Evolutionary conservation across 495 filamentous ascomycete species (phyloP).

Genomic region (Friedmanniomyces simplex): DNA sequence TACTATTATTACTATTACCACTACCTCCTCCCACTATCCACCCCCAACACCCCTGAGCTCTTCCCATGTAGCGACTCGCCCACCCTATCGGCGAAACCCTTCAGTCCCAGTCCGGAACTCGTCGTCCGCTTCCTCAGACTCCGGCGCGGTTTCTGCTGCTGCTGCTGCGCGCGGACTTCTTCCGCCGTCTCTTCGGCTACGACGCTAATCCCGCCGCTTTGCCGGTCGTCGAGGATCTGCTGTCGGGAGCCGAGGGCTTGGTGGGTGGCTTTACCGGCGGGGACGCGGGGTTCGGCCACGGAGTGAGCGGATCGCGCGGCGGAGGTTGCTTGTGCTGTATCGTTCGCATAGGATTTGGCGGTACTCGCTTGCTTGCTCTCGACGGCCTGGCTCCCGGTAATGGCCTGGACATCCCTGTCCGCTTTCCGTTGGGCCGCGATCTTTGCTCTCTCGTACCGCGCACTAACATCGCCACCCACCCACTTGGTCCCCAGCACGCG

Average conservation of each 20-base stretch:
- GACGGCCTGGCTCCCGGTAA: not conserved
- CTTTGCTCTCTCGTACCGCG: slow-evolving; percentile 36
- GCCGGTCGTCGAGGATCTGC: slow-evolving; percentile 21
- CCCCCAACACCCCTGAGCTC: slow-evolving; percentile 18
- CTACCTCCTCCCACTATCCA: slow-evolving; percentile 12
- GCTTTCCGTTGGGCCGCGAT: slow-evolving; percentile 28
- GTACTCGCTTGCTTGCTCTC: not conserved
- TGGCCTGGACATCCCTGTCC: slow-evolving; percentile 10
- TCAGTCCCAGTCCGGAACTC: slow-evolving; percentile 3
- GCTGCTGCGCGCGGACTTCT: slow-evolving; percentile 15
- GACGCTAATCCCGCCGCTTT: slow-evolving; percentile 18
- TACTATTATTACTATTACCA: not conserved
- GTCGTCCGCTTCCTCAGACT: slow-evolving; percentile 28
- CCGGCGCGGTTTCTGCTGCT: slow-evolving; percentile 12
- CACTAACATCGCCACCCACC: slow-evolving; percentile 49
- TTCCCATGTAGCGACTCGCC: slow-evolving; percentile 32
- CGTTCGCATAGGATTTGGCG: not conserved
- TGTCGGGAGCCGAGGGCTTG: slow-evolving; percentile 23
- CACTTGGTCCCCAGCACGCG: slow-evolving; percentile 59
- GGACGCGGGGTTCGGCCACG: slow-evolving; percentile 5
- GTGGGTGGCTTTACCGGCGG: slow-evolving; percentile 20
- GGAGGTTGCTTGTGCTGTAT: not conserved
- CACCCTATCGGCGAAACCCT: slow-evolving; percentile 33
- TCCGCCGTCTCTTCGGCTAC: slow-evolving; percentile 27
- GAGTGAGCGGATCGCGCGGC: slow-evolving; percentile 1